phyloP scores from a whole-genome alignment of 2,329 filamentous ascomycete species.

The Fusarium chaquense region DNA sequence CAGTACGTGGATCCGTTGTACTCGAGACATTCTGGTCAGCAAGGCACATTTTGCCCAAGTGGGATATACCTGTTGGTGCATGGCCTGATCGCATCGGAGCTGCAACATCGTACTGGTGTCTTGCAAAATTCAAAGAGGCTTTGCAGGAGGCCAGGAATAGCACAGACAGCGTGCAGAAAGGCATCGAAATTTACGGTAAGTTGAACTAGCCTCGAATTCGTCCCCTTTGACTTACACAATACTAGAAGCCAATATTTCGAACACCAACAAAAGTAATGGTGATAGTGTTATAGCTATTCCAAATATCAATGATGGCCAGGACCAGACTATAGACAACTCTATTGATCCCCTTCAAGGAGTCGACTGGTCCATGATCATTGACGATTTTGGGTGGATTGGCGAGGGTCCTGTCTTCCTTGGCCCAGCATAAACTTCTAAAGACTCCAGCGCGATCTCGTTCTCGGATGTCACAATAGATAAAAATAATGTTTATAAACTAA shows the following conservation, averaged over 20 bases:
- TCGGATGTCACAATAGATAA: not conserved
- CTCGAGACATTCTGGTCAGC: conserved; percentile 63
- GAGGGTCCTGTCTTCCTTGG: conserved; percentile 50
- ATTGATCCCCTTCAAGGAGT: conserved; percentile 58
- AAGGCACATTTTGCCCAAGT: conserved; percentile 53
- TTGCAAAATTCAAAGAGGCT: conserved; percentile 60
- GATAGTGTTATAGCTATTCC: conserved; percentile 1
- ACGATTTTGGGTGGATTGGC: conserved; percentile 62
- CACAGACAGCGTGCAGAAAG: conserved; percentile 49
- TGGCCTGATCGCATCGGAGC: conserved; percentile 62
- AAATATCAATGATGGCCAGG: conserved; percentile 19
- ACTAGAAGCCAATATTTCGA: conserved; percentile 10
- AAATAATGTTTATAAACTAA: not conserved
- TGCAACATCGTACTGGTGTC: conserved; percentile 63
- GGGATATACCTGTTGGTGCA: conserved; percentile 57
- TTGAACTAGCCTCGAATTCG: not conserved
- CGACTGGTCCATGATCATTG: conserved; percentile 64
- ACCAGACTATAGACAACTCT: conserved; percentile 37
- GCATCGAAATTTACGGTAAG: conserved; percentile 50
- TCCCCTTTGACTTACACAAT: not conserved
- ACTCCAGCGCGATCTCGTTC: too few relatives aligned
- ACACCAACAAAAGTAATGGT: not conserved
- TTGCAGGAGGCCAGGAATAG: conserved; percentile 54
- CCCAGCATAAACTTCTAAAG: conserved; percentile 37
- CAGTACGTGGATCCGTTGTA: conserved; percentile 59